phyloP scores from a whole-genome alignment of 2,329 filamentous ascomycete genomes.

The Xylariaceae sp. region DNA sequence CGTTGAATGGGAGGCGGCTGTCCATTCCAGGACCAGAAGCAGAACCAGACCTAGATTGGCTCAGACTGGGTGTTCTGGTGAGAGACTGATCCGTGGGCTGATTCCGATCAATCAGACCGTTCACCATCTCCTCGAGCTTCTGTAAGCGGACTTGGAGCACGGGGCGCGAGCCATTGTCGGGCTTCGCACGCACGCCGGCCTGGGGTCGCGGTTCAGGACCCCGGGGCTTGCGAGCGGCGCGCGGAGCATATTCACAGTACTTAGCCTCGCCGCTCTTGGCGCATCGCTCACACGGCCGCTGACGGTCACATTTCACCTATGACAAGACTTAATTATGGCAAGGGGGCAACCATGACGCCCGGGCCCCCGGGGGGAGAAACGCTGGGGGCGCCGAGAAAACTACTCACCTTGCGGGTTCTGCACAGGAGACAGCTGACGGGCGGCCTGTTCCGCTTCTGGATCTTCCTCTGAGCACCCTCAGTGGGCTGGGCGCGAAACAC shows the following conservation, averaged over 20 bases:
- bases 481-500: constrained; percentile 35
- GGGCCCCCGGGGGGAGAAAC: background rate
- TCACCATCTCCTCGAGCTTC: constrained; percentile 36
- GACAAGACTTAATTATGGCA: constrained; percentile 10
- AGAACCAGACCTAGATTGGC: constrained; percentile 10
- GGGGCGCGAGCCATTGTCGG: constrained; percentile 29
- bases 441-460: constrained; percentile 36
- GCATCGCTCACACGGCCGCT: constrained; percentile 38
- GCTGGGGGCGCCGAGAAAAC: background rate
- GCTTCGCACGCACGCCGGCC: constrained; percentile 25
- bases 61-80: constrained; percentile 29
- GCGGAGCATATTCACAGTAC: constrained; percentile 36
- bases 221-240: constrained; percentile 30
- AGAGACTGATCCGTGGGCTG: constrained; percentile 22
- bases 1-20: constrained; percentile 20
- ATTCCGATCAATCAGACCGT: constrained; percentile 27
- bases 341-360: constrained; percentile 3
- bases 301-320: constrained; percentile 37
- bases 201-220: constrained; percentile 31
- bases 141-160: constrained; percentile 34
- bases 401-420: constrained; percentile 33
- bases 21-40: constrained; percentile 24
- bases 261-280: constrained; percentile 35
- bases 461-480: constrained; percentile 34
- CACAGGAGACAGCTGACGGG: constrained; percentile 35